These are phyloP conservation scores for Mollisia scopiformis DNA, from an alignment of 2,329 filamentous ascomycete genomes.

Conservation along the genomic window DNA sequence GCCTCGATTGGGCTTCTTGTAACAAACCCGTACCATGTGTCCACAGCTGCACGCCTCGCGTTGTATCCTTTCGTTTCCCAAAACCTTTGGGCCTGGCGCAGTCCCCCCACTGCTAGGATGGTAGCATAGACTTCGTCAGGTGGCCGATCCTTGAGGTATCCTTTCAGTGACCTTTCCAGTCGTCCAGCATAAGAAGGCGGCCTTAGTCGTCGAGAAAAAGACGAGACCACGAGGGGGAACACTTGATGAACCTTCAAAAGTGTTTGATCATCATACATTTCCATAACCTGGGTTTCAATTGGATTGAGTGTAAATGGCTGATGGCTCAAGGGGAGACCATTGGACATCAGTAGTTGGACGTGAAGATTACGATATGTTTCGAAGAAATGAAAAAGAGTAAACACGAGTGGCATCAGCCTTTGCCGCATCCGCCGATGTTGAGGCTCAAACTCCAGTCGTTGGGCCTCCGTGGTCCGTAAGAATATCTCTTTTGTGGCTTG, in stretches of 20 bases:
- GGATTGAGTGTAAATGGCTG: constrained; percentile 64
- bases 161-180: constrained; percentile 63
- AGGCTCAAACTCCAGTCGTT: constrained; percentile 59
- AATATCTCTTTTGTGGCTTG: constrained; percentile 70
- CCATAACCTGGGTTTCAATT: constrained; percentile 64
- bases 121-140: constrained; percentile 65
- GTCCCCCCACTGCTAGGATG: constrained; percentile 61
- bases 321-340: constrained; percentile 51
- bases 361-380: constrained; percentile 65
- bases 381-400: constrained; percentile 70
- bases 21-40: constrained; percentile 60
- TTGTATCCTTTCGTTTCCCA: constrained; percentile 72
- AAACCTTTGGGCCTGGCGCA: constrained; percentile 64
- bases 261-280: constrained; percentile 66
- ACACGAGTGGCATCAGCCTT: constrained; percentile 63
- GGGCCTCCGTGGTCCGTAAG: constrained; percentile 56
- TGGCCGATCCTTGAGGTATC: constrained; percentile 65
- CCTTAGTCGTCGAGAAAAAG: constrained; percentile 63
- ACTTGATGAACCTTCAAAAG: constrained; percentile 65
- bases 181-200: constrained; percentile 67
- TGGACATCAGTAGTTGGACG: constrained; percentile 56
- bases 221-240: constrained; percentile 66
- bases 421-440: constrained; percentile 67
- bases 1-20: constrained; percentile 46
- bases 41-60: constrained; percentile 58